phyloP scores from a whole-genome alignment of 768 basidiomycete genomes.

The Russula brevipes region DNA sequence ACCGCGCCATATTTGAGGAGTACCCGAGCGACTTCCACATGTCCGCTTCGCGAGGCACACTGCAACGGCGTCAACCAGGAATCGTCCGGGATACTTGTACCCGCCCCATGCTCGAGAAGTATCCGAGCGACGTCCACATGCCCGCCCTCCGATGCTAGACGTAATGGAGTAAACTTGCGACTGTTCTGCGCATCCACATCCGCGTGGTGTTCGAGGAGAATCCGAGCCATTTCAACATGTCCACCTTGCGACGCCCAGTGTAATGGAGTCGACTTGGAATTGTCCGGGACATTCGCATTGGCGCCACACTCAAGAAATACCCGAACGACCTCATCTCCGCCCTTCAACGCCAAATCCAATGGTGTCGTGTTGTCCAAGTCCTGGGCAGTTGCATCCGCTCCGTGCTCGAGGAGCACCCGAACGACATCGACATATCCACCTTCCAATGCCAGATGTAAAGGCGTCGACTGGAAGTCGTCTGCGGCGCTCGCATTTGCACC shows the following conservation, averaged over 20 bases:
- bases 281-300: not conserved
- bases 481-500: not conserved
- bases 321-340: not conserved
- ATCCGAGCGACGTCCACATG: not conserved
- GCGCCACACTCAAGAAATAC: not conserved
- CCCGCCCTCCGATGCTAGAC: not conserved
- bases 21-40: not conserved
- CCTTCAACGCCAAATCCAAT: not conserved
- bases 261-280: no score
- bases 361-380: not conserved
- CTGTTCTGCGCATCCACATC: not conserved
- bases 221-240: not conserved
- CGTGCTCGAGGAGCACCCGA: not conserved
- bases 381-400: not conserved
- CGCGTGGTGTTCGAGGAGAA: not conserved
- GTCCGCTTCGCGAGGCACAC: not conserved
- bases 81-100: no score
- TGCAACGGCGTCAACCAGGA: no score
- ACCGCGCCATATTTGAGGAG: not conserved
- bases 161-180: not conserved
- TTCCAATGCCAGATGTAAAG: not conserved
- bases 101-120: not conserved
- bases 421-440: not conserved
- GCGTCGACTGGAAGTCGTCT: not conserved
- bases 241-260: not conserved